Base-by-base conservation (phyloP, 129 eudicot genomes). In the Helianthus annuus region DNA sequence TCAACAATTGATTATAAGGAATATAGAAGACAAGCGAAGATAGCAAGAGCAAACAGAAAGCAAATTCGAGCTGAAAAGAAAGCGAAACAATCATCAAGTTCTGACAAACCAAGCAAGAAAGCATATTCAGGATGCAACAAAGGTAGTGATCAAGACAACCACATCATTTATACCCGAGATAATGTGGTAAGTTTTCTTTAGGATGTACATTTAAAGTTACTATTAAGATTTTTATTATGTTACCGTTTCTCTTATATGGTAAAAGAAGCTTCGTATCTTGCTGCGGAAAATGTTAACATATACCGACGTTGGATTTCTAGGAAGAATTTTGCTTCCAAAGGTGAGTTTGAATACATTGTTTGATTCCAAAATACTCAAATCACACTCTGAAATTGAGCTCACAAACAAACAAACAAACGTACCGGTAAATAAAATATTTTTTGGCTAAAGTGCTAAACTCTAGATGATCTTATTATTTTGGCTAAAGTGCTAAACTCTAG, bases 281-380 rank as follows among this genome's bases (percentile, higher is more conserved):
- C 14, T 55, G 73, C 54, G 62, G 36, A 75, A 75, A 55, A n/a
- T 65, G 59, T 11, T 75, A 75, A 75, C 67, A 24, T 55, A 7
- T 55, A 75, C 73, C 40, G 79, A 75, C 4, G 79, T 75, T 16
- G 45, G 71, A 39, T 66, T 55, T 44, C 79, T 22, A 13, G 48
- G 67, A 54, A 66, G 79, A 75, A 75, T 75, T 57, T 66, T 75
- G 73, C 79, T 75, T 24, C 79, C 79, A 56, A 75, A 75, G 72
- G 73, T 75, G 67, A 66, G 58, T 44, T 16, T 66, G n/a, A 73
- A 55, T 42, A 55, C 24, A 27, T 66, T 66, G 66, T 27, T 39
- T 39, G 65, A 53, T 39, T 42, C 7, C n/a, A 0, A 5, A 40
- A 40, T 1, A 40, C 1, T 40, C 45, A 40, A 40, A 40, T 40